Conservation (phyloP, 495 filamentous ascomycete species). For the Hypoxylon intermedium region DNA sequence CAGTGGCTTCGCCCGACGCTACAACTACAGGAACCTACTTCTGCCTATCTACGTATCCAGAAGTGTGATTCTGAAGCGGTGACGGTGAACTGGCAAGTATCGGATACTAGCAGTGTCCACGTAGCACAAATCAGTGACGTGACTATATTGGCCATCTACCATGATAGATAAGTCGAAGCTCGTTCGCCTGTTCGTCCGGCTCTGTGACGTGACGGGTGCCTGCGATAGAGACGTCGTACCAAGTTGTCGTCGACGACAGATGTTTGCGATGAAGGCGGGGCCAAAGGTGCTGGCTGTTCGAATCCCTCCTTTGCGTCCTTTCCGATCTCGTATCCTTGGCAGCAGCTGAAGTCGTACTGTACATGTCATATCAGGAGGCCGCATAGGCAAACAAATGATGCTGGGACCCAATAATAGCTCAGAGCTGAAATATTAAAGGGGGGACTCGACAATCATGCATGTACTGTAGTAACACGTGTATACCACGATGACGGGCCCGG, state of each 20-base stretch:
- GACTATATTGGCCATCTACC: neutral
- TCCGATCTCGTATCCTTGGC: conserved; percentile 13
- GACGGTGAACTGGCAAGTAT: conserved; percentile 6
- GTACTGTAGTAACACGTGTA: conserved; percentile 19
- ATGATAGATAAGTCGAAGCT: neutral
- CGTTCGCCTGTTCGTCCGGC: conserved; percentile 1
- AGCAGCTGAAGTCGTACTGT: conserved; percentile 18
- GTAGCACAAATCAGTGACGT: conserved; percentile 19
- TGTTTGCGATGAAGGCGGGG: neutral
- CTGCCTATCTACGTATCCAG: neutral
- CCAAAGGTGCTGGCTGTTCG: neutral
- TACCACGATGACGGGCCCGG: conserved; percentile 12
- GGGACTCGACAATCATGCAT: conserved; percentile 22
- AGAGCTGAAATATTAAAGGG: conserved; percentile 21
- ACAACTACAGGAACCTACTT: neutral
- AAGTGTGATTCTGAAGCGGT: neutral
- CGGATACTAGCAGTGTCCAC: conserved; percentile 27
- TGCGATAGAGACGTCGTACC: conserved; percentile 7
- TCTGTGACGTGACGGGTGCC: conserved; percentile 17
- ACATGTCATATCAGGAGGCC: conserved; percentile 3
- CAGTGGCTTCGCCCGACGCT: neutral
- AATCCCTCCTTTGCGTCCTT: neutral
- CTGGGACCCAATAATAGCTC: conserved; percentile 23
- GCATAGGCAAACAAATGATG: conserved; percentile 10
- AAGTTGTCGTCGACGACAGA: conserved; percentile 2